Base-by-base conservation (phyloP, 2,329 filamentous ascomycete species). In the Ambrosiella beaveri region DNA sequence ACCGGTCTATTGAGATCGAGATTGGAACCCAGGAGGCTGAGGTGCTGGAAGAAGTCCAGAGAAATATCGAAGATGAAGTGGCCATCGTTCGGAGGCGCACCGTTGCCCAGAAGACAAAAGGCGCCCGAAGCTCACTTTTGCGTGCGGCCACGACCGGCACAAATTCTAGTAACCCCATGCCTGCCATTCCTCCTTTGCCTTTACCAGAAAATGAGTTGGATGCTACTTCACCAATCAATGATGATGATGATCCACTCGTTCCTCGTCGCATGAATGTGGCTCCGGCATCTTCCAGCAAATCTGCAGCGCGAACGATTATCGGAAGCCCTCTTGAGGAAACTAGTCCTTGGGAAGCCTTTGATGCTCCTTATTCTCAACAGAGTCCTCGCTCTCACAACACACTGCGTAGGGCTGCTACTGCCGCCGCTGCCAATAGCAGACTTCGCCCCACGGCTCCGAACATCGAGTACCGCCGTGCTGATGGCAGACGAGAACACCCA, bases 51-150 rank as follows among this genome's bases (percentile, higher is more conserved):
- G 87, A 91, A 66, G 84, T 87, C 64, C 77, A 79, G 62, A 80
- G 84, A 19, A 86, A 88, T 64, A 73, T 91, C 59, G 86, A 84
- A 59, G 80, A 82, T 1, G 86, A 90, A 67, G 86, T 93, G 17
- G 87, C 86, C 62, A 81, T 91, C 64, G 85, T 88, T 55, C 78
- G 86, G 63, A 77, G 85, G 62, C 76, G 86, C 62, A 90, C 86
- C 2, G 82, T 86, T 13, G 77, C 84, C 40, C 80, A 83, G 64
- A 77, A 76, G 56, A 74, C 77, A 63, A 75, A 74, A 17, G 69
- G 71, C 59, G 67, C 71, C 51, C 69, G 75, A 60, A 68, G 69
- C 54, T 71, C 71, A 58, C 65, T 81, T 39, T 72, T 78, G 61
- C 73, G 75, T 53, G 69, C 76, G 27, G 70, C 74, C 8, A 76